Evolutionary conservation across 1,284 basidiomycete genomes (phyloP).

Genomic region (Fistulinella staudtii): DNA sequence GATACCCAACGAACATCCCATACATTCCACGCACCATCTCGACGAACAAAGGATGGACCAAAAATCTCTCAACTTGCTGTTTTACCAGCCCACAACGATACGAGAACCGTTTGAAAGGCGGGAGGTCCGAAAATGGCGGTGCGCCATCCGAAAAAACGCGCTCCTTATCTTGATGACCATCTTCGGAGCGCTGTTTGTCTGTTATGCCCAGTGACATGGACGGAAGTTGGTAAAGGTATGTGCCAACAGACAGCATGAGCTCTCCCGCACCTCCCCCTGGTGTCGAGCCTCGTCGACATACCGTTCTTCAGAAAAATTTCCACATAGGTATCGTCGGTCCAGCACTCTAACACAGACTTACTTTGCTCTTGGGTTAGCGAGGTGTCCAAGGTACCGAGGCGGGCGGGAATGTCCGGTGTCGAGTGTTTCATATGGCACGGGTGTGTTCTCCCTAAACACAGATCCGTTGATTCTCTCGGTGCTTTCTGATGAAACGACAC

Average conservation of each 20-base stretch:
- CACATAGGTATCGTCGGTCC: constrained; percentile 43
- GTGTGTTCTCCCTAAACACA: constrained; percentile 46
- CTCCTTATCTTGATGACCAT: background rate
- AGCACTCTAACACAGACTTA: constrained; percentile 52
- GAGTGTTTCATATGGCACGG: too few relatives aligned
- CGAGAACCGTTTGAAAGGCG: constrained; percentile 45
- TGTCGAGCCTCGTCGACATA: background rate
- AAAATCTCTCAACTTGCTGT: constrained; percentile 32
- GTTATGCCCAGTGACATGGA: background rate
- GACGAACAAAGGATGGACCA: constrained; percentile 45
- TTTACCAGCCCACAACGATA: constrained; percentile 39
- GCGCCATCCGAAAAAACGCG: constrained; percentile 30
- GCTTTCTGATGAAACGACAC: background rate
- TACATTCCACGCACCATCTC: constrained; percentile 37
- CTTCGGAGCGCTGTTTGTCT: background rate
- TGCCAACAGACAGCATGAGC: background rate
- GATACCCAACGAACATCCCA: constrained; percentile 26
- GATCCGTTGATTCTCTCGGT: background rate
- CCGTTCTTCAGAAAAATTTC: constrained; percentile 53
- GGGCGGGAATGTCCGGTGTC: constrained; percentile 49
- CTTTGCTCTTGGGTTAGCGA: constrained; percentile 57
- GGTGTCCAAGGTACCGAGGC: constrained; percentile 45
- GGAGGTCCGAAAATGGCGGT: constrained; percentile 39
- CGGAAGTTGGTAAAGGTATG: background rate
- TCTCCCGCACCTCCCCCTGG: background rate